A percentile compares a stretch with the other conserved stretches of the same genome.
Evolutionary conservation across 2,329 filamentous ascomycete species (phyloP).

Genomic region (Ustulina deusta): DNA sequence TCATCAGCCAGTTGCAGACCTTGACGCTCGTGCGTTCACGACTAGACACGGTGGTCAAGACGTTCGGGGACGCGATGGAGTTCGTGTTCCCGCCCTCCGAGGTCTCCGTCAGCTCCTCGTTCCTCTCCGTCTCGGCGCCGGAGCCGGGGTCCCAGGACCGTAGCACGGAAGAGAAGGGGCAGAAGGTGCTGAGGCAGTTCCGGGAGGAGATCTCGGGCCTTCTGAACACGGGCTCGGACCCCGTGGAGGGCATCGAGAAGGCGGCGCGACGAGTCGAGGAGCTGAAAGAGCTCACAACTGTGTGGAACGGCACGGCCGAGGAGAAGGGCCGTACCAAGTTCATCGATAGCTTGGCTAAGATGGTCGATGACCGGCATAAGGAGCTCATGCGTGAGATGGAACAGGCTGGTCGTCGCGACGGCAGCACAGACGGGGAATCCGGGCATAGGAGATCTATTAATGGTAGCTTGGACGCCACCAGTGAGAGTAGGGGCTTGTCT

Average conservation of each 20-base stretch:
- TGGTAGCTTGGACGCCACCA: constrained; percentile 44
- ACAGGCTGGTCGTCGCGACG: constrained; percentile 54
- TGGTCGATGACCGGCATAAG: constrained; percentile 80
- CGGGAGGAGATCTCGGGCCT: constrained; percentile 78
- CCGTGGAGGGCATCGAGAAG: constrained; percentile 75
- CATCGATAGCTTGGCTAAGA: constrained; percentile 82
- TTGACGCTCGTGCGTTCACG: constrained; percentile 83
- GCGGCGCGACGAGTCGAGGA: constrained; percentile 81
- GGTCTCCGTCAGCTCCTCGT: constrained; percentile 82
- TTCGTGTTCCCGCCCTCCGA: constrained; percentile 93
- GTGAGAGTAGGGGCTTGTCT: constrained; percentile 59
- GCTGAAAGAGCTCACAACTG: constrained; percentile 77
- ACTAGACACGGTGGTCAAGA: constrained; percentile 89
- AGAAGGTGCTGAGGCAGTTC: constrained; percentile 78
- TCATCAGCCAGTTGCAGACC: constrained; percentile 83
- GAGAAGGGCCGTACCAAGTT: constrained; percentile 86
- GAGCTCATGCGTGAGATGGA: constrained; percentile 67
- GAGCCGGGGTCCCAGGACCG: constrained; percentile 73
- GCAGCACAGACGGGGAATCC: constrained; percentile 51
- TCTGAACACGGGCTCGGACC: constrained; percentile 68
- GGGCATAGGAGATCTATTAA: constrained; percentile 52
- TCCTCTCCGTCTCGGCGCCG: constrained; percentile 90
- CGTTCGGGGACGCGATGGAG: constrained; percentile 95
- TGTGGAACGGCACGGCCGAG: constrained; percentile 97
- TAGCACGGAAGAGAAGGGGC: constrained; percentile 86